These are phyloP conservation scores for Podila horticola DNA, from an alignment of 192 early-diverging fungal genomes.

Conservation along the genomic window DNA sequence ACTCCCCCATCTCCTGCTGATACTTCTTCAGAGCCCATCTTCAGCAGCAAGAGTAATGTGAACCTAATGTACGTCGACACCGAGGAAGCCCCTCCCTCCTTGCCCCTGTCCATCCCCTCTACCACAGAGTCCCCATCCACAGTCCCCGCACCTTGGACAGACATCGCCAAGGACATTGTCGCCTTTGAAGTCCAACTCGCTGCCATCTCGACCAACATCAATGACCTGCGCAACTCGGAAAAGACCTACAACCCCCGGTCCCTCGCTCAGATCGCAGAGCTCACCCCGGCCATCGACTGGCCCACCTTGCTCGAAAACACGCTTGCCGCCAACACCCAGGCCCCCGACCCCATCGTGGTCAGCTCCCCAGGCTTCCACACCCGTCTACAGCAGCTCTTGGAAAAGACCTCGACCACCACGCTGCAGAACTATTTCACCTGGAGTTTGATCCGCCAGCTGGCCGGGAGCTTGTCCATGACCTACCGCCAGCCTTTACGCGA, in stretches of 20 bases:
- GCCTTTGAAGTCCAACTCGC: conserved; percentile 66
- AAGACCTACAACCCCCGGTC: conserved; percentile 55
- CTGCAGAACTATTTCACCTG: conserved; percentile 62
- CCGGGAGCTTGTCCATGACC: conserved; percentile 40
- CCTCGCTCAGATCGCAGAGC: conserved; percentile 20
- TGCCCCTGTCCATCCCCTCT: no score
- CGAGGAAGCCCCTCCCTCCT: neutral
- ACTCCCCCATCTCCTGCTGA: no score
- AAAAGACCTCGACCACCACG: conserved; percentile 29
- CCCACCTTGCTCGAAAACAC: conserved; percentile 10
- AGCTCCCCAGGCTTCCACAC: conserved; percentile 46
- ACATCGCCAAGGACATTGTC: conserved; percentile 54
- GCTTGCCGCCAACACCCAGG: conserved; percentile 6
- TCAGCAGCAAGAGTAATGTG: no score
- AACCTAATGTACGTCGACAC: neutral
- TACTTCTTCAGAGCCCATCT: no score
- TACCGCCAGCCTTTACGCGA: conserved; percentile 51
- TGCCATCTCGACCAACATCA: conserved; percentile 38
- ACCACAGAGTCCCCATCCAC: no score
- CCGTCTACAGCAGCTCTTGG: conserved; percentile 37
- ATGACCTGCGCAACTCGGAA: conserved; percentile 53
- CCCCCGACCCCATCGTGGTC: conserved; percentile 46
- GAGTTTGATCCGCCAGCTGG: conserved; percentile 48
- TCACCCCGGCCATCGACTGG: conserved; percentile 56
- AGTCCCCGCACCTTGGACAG: conserved; percentile 9